These are phyloP conservation scores for Parastagonospora nodorum DNA, from an alignment of 2,329 filamentous ascomycete species.

Conservation along the genomic window DNA sequence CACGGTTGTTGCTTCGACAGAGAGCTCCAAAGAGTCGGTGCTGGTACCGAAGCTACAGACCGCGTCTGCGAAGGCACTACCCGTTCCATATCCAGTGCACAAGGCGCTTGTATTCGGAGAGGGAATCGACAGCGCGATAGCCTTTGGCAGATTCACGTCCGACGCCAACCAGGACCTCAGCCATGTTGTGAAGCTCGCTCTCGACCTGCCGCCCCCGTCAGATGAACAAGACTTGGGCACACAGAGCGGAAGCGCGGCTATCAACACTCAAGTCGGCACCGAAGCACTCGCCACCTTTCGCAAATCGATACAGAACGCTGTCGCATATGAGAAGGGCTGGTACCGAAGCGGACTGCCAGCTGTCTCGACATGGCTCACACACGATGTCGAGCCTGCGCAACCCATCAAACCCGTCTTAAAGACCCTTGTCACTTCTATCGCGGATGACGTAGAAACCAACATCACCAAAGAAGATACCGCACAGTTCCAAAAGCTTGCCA, in stretches of 20 bases:
- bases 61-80: conserved; percentile 66
- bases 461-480: conserved; percentile 58
- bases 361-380: conserved; percentile 67
- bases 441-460: conserved; percentile 59
- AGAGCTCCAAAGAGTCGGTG: conserved; percentile 65
- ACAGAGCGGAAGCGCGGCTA: conserved; percentile 37
- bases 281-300: conserved; percentile 71
- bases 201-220: conserved; percentile 58
- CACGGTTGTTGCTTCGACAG: conserved; percentile 30
- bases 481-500: conserved; percentile 40
- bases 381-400: conserved; percentile 40
- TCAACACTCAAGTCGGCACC: conserved; percentile 68
- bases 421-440: conserved; percentile 68
- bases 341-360: conserved; percentile 70
- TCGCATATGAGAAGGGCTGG: conserved; percentile 76
- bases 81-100: conserved; percentile 82
- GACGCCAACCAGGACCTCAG: conserved; percentile 45
- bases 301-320: conserved; percentile 69
- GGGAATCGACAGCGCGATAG: conserved; percentile 70
- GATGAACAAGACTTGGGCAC: conserved; percentile 41
- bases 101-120: conserved; percentile 75
- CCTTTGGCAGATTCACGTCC: conserved; percentile 50
- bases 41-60: conserved; percentile 77
- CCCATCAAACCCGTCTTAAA: conserved; percentile 69
- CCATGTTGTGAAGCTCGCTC: conserved; percentile 59